Percentiles rank a stretch among this genome's conserved stretches.
phyloP scores from a whole-genome alignment of 768 basidiomycete genomes.

The Pleurotus cornucopiae region DNA sequence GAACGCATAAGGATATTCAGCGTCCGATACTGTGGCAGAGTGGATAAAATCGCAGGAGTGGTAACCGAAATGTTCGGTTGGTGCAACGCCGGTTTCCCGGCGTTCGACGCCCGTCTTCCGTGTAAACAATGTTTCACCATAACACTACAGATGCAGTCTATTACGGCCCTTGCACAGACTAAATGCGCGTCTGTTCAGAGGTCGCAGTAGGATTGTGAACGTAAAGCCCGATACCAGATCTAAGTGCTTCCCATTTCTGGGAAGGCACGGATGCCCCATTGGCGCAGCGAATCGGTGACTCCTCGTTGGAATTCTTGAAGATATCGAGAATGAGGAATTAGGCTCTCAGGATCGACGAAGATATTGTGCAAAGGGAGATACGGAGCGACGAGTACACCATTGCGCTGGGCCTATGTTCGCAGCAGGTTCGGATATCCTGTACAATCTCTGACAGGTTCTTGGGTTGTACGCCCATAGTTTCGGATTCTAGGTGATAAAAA shows the following conservation, averaged over 20 bases:
- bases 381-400: neutral
- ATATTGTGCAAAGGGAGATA: neutral
- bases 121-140: conserved; percentile 5
- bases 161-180: neutral
- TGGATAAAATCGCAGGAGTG: conserved; percentile 7
- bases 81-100: conserved; percentile 6
- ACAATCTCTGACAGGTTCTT: neutral
- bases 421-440: conserved; percentile 7
- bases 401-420: conserved; percentile 5
- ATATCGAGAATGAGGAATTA: neutral
- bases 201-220: no score
- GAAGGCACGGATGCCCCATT: neutral
- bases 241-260: no score
- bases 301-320: conserved; percentile 1
- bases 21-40: conserved; percentile 5
- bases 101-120: conserved; percentile 4
- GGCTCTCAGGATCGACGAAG: conserved; percentile 5
- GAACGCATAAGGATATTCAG: conserved; percentile 3
- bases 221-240: no score
- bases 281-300: conserved; percentile 4
- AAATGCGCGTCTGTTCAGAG: no score
- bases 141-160: neutral
- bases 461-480: conserved; percentile 1
- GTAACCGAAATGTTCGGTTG: conserved; percentile 9
- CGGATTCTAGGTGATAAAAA: conserved; percentile 3